A percentile compares a stretch with the other conserved stretches of the same genome.
phyloP scores from a whole-genome alignment of 2,329 filamentous ascomycete species.

The Xylariomycetidae sp. region DNA sequence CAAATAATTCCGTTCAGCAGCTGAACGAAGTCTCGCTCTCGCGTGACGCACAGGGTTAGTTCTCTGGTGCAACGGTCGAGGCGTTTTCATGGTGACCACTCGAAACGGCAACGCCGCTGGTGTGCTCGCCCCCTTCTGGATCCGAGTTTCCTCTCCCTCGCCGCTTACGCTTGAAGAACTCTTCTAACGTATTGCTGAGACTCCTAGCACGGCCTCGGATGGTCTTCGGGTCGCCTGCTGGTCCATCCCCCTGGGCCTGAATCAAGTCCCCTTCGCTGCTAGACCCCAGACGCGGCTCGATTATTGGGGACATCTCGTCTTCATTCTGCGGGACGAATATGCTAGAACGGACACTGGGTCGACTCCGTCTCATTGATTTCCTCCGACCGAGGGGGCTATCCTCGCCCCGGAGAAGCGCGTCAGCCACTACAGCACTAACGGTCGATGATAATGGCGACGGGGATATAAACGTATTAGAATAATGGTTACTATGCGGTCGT shows the following conservation, averaged over 20 bases:
- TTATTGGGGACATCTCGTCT: slow-evolving; percentile 14
- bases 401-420: slow-evolving; percentile 46
- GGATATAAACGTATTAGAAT: slow-evolving; percentile 48
- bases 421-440: slow-evolving; percentile 53
- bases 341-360: slow-evolving; percentile 48
- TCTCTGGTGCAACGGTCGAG: slow-evolving; percentile 10
- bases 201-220: slow-evolving; percentile 32
- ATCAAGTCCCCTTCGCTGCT: slow-evolving; percentile 13
- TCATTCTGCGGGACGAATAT: slow-evolving; percentile 47
- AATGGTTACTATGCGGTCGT: slow-evolving; percentile 33
- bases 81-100: slow-evolving; percentile 12
- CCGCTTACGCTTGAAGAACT: slow-evolving; percentile 29
- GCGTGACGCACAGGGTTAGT: slow-evolving; percentile 1
- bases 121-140: too few relatives aligned
- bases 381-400: slow-evolving; percentile 35
- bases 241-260: slow-evolving; percentile 14
- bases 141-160: slow-evolving; percentile 21
- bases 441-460: slow-evolving; percentile 57
- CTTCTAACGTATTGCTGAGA: slow-evolving; percentile 34
- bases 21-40: slow-evolving; percentile 5
- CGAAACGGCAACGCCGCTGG: too few relatives aligned
- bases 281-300: slow-evolving; percentile 17
- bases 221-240: slow-evolving; percentile 11
- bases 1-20: slow-evolving; percentile 10
- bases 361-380: slow-evolving; percentile 42